These are phyloP conservation scores for Leccinellum luteum DNA, from an alignment of 768 basidiomycete species.

Conservation along the genomic window DNA sequence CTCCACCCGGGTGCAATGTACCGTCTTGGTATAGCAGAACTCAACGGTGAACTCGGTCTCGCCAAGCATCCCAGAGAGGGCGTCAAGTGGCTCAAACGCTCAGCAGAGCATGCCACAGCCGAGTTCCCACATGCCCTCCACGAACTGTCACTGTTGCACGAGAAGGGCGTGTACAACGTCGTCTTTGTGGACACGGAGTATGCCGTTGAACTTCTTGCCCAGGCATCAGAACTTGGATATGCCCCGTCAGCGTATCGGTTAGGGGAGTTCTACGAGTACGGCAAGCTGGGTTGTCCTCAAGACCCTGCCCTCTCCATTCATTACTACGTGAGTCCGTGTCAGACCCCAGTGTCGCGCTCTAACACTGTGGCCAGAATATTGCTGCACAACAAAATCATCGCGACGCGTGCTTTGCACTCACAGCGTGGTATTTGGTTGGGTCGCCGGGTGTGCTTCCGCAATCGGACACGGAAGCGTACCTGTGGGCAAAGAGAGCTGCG, in stretches of 20 bases:
- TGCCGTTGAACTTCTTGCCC: slow-evolving; percentile 88
- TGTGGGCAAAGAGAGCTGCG: slow-evolving; percentile 96
- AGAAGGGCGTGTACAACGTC: slow-evolving; percentile 97
- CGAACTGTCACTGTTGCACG: slow-evolving; percentile 90
- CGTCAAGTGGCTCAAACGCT: slow-evolving; percentile 97
- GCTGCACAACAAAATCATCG: slow-evolving; percentile 96
- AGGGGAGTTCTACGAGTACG: slow-evolving; percentile 99
- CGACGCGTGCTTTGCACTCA: slow-evolving; percentile 96
- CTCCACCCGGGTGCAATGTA: slow-evolving; percentile 96
- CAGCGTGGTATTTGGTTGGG: slow-evolving; percentile 99
- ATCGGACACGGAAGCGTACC: slow-evolving; percentile 95
- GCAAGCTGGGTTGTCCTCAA: slow-evolving; percentile 96
- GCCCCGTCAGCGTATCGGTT: slow-evolving; percentile 93
- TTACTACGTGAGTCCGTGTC: slow-evolving; percentile 81
- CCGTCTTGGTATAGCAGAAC: slow-evolving; percentile 91
- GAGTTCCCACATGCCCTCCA: slow-evolving; percentile 97
- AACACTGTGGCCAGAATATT: slow-evolving; percentile 67
- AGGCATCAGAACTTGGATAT: slow-evolving; percentile 94
- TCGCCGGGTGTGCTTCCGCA: slow-evolving; percentile 97
- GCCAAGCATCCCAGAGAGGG: slow-evolving; percentile 90
- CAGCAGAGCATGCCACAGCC: slow-evolving; percentile 89
- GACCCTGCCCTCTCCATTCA: slow-evolving; percentile 97
- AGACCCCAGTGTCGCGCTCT: slow-evolving; percentile 9
- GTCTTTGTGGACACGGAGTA: slow-evolving; percentile 97
- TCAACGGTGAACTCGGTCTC: slow-evolving; percentile 91